Evolutionary conservation across 441 rosid species (phyloP), one percentile per base, ranked within the genome.

Genomic region (Daphne laureola): DNA sequence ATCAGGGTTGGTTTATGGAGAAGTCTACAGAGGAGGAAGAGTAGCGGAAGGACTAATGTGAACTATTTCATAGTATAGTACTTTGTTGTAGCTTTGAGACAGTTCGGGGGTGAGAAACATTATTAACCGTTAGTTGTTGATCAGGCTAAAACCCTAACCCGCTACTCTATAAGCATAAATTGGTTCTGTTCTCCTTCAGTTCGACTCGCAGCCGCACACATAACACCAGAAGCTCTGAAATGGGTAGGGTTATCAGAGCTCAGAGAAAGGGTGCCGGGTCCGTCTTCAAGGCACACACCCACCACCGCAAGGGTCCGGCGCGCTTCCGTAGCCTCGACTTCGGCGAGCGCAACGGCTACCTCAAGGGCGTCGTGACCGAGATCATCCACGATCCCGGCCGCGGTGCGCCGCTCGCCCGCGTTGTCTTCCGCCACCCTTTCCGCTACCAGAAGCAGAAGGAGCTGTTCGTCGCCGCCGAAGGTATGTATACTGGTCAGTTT

Each of bases 251-350:
- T 0, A 83, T 83, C 57, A 69, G 94, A 17, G 90, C 88, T 27
- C 94, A 86, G 45, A 80, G 94, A 63, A 86, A 86, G 78, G 86
- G 94, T 55, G 81, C 94, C 2, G 94, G 94, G 5, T 80, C 90
- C n/a, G 88, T 86, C 56, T 86, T 85, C 82, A 85, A 78, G 66
- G 73, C 94, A 26, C 90, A 85, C 66, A 85, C 94, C 55, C 90
- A 83, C 76, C 90, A 81, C 77, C 90, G 90, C 27, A 86, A 86
- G 67, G 94, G 90, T 2, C 84, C 94, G 2, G 94, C 94, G 16
- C 73, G 84, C 14, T 86, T 86, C 77, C 85, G 90, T 12, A 70
- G 81, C 61, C 86, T 86, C 36, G 94, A 82, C 35, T 80, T 71
- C 51, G 87, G 94, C 14, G 90, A 82, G 70, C 81, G 90, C 25